Evolutionary conservation across 2,329 filamentous ascomycete species (phyloP), one percentile per base, ranked within the genome.

Genomic region (Diaporthe australafricana): DNA sequence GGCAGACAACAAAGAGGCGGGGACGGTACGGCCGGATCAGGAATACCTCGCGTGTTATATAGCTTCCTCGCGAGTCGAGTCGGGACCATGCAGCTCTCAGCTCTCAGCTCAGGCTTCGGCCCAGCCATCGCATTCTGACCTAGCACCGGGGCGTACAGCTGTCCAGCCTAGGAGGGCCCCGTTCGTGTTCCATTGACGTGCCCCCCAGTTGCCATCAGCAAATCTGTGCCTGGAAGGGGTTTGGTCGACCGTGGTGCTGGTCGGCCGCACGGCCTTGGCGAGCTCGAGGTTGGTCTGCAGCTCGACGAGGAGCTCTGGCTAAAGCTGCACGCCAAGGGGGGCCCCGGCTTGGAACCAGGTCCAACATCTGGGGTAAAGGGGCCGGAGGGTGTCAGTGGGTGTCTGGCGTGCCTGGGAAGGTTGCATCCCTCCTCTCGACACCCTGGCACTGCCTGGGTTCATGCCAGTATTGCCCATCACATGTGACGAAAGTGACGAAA

Each of bases 401-500:
- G 30, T 63, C 22, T 40, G 14, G 38, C 14, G 14, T 40, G 9
- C 38, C 9, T n/a, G n/a, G n/a, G n/a, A n/a, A n/a, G n/a, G n/a
- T n/a, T 48, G 40, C 25, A 63, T 38, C 42, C 60, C 42, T 48
- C 42, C 20, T 48, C 27, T 17, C 12, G 27, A 12, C 42, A 63
- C 14, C 25, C 60, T n/a, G n/a, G n/a, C n/a, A n/a, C n/a, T n/a
- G n/a, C n/a, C n/a, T 4, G 30, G 60, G 45, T 20, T 50, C 30
- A 65, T 65, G 60, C 60, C n/a, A 65, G 60, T 14, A 38, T 5
- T 38, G n/a, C 11, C 9, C 45, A 27, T 50, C 45, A 65, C 60
- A 65, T 65, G 60, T 38, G 60, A 65, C 45, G 45, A 65, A 65
- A 50, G 60, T 38, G 60, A 65, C 45, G 45, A 65, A 65, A 50